Evolutionary conservation across 139 green algal genomes (phyloP).

Genomic region (Chlamydomonas incerta): DNA sequence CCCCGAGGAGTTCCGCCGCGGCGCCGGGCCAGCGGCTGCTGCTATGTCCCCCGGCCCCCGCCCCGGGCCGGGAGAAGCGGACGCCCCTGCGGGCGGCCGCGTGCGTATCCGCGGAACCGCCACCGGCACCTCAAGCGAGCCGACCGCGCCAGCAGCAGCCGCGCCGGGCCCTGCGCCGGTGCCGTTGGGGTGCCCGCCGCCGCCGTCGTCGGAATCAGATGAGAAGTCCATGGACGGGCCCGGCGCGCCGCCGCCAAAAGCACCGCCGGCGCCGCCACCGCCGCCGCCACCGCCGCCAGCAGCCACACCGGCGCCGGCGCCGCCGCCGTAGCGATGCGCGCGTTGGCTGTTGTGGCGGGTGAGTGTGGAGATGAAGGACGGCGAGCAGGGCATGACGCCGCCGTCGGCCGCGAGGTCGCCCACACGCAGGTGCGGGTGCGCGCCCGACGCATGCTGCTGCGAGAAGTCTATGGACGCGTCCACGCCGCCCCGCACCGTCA

Average conservation of each 20-base stretch:
- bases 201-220: background rate
- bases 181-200: background rate
- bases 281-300: background rate
- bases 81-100: background rate
- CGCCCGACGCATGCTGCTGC: background rate
- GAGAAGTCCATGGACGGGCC: background rate
- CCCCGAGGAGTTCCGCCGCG: too few species aligned
- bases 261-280: background rate
- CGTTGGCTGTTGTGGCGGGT: background rate
- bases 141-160: background rate
- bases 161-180: too few species aligned
- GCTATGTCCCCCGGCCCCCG: too few species aligned
- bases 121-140: background rate
- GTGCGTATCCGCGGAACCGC: background rate
- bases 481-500: conserved; percentile 19
- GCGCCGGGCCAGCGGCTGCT: too few species aligned
- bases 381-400: background rate
- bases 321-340: conserved; percentile 24
- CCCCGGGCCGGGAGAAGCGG: too few species aligned
- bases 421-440: too few species aligned
- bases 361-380: conserved; percentile 3
- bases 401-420: too few species aligned
- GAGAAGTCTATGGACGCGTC: conserved; percentile 23
- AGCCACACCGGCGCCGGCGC: background rate
- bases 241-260: background rate